These are phyloP conservation scores for Colletotrichum chrysophilum DNA, from an alignment of 2,329 filamentous ascomycete genomes.

Conservation along the genomic window DNA sequence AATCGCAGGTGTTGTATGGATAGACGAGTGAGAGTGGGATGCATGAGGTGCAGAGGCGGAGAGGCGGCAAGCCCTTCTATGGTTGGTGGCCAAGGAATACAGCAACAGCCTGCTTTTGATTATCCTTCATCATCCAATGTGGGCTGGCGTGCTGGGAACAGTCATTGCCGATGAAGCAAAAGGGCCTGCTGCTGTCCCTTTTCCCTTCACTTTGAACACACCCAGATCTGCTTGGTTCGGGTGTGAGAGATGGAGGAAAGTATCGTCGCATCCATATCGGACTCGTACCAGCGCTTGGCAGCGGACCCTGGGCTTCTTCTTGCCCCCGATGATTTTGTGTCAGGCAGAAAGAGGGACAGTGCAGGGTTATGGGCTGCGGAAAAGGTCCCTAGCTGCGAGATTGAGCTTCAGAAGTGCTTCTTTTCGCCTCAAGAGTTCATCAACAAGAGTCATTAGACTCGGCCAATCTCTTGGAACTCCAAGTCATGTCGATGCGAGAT, in stretches of 20 bases:
- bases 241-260: neutral
- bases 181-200: neutral
- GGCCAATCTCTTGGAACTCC: neutral
- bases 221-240: neutral
- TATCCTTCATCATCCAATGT: neutral
- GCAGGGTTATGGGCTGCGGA: neutral
- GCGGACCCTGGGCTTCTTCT: neutral
- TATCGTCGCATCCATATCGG: neutral
- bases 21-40: neutral
- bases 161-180: neutral
- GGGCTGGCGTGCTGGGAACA: neutral
- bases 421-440: neutral
- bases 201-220: neutral
- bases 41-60: neutral
- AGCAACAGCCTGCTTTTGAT: neutral
- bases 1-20: slow-evolving; percentile 1
- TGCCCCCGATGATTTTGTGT: neutral
- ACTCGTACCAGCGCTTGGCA: neutral
- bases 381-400: slow-evolving; percentile 5
- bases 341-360: neutral
- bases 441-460: neutral
- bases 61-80: neutral
- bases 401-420: neutral
- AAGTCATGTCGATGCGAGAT: neutral
- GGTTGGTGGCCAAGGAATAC: neutral